Base-by-base conservation (phyloP, 2,329 filamentous ascomycete genomes). In the Parastagonospora nodorum region DNA sequence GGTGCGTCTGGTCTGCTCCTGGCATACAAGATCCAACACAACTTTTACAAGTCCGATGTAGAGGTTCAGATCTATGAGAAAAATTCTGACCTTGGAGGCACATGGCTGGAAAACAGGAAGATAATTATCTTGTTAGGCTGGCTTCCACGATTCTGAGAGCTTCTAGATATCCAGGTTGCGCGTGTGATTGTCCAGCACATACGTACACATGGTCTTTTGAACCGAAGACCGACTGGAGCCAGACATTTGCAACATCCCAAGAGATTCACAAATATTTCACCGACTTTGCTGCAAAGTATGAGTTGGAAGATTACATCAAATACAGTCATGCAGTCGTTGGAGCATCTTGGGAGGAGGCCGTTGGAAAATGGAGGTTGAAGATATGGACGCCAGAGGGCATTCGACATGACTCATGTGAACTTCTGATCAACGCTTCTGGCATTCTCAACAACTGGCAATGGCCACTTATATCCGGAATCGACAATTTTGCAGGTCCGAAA, bases 51-150 rank as follows among this genome's bases (percentile, higher is more conserved):
- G 51, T 78, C 74, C 61, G 68, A 58, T 10, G 61, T 73, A 45
- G 64, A 65, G 8, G 63, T 35, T 5, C 32, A 37, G 35, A 16
- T 81, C 4, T 82, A 78, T 51, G 80, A 82, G 57, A 81, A 81
- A 63, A 80, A 81, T 50, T 45, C 67, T 1, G 75, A 76, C 32
- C 65, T 81, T 1, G 70, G 72, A 2, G 80, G 80, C 3, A 82
- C 80, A 2, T 83, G 80, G 80, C 79, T 67, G 33, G 80, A 82
- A 61, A 83, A 83, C 62, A 68, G n/a, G n/a, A n/a, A n/a, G n/a
- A n/a, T n/a, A n/a, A n/a, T n/a, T n/a, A n/a, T n/a, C n/a, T n/a
- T n/a, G n/a, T n/a, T n/a, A n/a, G n/a, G n/a, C n/a, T n/a, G n/a
- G n/a, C n/a, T n/a, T n/a, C n/a, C n/a, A n/a, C n/a, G n/a, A n/a